Evolutionary conservation across 306 rosid genomes (phyloP).

Genomic region (Gynostemma pentaphyllum): DNA sequence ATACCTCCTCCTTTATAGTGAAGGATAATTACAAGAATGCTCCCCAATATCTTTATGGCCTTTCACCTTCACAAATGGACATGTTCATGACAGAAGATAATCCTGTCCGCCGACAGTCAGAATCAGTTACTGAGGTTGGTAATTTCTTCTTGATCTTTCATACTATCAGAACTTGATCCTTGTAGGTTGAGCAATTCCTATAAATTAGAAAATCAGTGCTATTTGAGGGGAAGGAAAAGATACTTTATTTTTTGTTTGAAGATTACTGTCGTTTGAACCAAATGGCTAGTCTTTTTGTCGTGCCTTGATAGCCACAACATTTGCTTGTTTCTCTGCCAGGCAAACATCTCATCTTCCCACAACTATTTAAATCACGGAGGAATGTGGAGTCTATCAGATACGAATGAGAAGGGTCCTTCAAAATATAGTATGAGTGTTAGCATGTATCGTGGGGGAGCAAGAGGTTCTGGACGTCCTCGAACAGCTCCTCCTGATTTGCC

Average conservation of each 20-base stretch:
- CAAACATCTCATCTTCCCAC: constrained; percentile 63
- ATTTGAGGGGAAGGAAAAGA: no score
- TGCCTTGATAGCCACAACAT: constrained; percentile 1
- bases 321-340: constrained; percentile 35
- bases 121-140: constrained; percentile 66
- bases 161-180: neutral
- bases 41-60: constrained; percentile 72
- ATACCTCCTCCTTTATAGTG: constrained; percentile 35
- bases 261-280: neutral
- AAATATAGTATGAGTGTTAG: constrained; percentile 74
- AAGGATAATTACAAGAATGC: constrained; percentile 69
- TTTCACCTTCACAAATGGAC: constrained; percentile 76
- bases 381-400: constrained; percentile 49
- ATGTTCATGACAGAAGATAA: constrained; percentile 88
- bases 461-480: constrained; percentile 65
- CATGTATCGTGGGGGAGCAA: constrained; percentile 79
- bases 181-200: neutral
- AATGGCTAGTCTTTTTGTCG: neutral
- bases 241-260: neutral
- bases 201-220: neutral
- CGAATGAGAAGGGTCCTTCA: constrained; percentile 32
- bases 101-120: constrained; percentile 44
- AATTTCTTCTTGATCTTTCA: constrained; percentile 7
- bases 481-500: constrained; percentile 94
- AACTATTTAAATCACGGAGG: constrained; percentile 77